phyloP scores from a whole-genome alignment of 1,284 basidiomycete species.

The Ganoderma boninense region DNA sequence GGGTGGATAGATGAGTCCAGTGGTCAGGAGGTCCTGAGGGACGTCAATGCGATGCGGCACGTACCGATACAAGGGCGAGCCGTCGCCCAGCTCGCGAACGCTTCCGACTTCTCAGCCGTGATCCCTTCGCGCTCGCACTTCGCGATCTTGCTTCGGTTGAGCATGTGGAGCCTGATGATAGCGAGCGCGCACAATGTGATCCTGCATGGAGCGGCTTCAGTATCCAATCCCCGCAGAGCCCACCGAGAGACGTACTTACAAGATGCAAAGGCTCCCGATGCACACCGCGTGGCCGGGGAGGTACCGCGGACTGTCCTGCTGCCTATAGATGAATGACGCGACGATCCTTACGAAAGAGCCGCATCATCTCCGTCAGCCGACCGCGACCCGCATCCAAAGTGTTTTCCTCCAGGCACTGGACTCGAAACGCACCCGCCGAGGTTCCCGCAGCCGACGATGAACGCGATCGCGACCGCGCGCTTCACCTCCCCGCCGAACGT shows the following conservation, averaged over 20 bases:
- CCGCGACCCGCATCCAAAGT: no score
- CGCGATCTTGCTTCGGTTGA: constrained; percentile 22
- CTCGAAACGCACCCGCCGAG: constrained; percentile 50
- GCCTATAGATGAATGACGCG: constrained; percentile 30
- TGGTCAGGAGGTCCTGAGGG: no score
- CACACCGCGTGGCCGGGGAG: constrained; percentile 25
- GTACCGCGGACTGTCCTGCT: constrained; percentile 29
- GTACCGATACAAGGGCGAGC: constrained; percentile 28
- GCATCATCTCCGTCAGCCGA: no score
- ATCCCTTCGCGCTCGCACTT: constrained; percentile 23
- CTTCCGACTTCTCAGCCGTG: constrained; percentile 2
- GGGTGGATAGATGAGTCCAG: background rate
- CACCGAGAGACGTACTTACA: no score
- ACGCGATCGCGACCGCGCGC: constrained; percentile 67
- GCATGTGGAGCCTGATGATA: constrained; percentile 18
- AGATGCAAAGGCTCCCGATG: constrained; percentile 24
- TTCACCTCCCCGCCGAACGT: constrained; percentile 77
- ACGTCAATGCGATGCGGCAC: constrained; percentile 4
- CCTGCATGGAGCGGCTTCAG: no score
- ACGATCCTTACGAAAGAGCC: constrained; percentile 8
- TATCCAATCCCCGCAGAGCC: no score
- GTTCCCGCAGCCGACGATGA: constrained; percentile 74
- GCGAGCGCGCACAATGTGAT: constrained; percentile 13
- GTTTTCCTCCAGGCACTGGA: no score
- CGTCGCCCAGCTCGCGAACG: constrained; percentile 25